These are phyloP conservation scores for apple (Malus domestica) DNA, from an alignment of 306 rosid species.

Conservation along the genomic window ASM211411v1 NC_041792.1:19501407-19501906, in stretches of 20 bases:
- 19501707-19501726: neutral
- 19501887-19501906: neutral
- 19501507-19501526: neutral
- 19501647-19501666: constrained; percentile 39
- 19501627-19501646: constrained; percentile 20
- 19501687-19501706: neutral
- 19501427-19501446: constrained; percentile 56
- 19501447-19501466: constrained; percentile 55
- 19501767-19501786: neutral
- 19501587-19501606: constrained; percentile 41
- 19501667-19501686: neutral
- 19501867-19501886: constrained; percentile 6
- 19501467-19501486: constrained; percentile 51
- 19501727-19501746: constrained; percentile 10
- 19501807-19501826: neutral
- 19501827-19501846: neutral
- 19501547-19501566: neutral
- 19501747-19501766: neutral
- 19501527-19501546: neutral
- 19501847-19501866: neutral
- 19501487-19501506: constrained; percentile 26
- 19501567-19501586: constrained; percentile 14
- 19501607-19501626: constrained; percentile 22
- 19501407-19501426: constrained; percentile 40
- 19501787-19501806: neutral